Conservation (phyloP, 805 yeast species). For the Saccharomycopsis selenospora region DNA sequence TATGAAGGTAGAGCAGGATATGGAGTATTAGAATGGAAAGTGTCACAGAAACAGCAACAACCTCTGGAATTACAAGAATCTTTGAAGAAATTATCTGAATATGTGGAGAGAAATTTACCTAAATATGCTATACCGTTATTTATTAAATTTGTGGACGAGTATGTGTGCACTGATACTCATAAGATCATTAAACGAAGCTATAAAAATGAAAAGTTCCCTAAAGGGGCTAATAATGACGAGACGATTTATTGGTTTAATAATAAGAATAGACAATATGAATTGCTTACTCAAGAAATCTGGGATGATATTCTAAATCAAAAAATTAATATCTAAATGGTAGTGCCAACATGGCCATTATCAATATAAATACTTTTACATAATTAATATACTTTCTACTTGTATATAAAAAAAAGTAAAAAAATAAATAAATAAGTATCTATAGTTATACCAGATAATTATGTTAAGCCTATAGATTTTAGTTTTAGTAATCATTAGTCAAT, state of each 20-base stretch:
- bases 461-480: too few species aligned
- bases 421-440: too few species aligned
- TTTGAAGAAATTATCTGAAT: constrained; percentile 33
- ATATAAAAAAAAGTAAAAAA: too few species aligned
- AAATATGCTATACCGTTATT: constrained; percentile 82
- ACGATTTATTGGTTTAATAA: constrained; percentile 64
- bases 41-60: constrained; percentile 25
- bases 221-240: constrained; percentile 54
- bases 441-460: too few species aligned
- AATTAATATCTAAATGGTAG: constrained; percentile 11
- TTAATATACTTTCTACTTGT: too few species aligned
- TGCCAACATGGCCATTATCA: too few species aligned
- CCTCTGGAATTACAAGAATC: constrained; percentile 33
- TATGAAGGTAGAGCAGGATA: constrained; percentile 96
- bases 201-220: constrained; percentile 62
- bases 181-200: constrained; percentile 67
- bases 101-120: constrained; percentile 48
- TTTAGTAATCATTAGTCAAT: too few species aligned
- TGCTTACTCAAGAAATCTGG: constrained; percentile 56
- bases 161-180: constrained; percentile 71
- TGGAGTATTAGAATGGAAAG: constrained; percentile 59
- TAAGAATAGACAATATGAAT: constrained; percentile 38
- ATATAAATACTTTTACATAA: too few species aligned
- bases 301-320: constrained; percentile 23
- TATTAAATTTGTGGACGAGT: constrained; percentile 54